Evolutionary conservation across 805 yeast species (phyloP).

Genomic region (Wickerhamomyces bovis): DNA sequence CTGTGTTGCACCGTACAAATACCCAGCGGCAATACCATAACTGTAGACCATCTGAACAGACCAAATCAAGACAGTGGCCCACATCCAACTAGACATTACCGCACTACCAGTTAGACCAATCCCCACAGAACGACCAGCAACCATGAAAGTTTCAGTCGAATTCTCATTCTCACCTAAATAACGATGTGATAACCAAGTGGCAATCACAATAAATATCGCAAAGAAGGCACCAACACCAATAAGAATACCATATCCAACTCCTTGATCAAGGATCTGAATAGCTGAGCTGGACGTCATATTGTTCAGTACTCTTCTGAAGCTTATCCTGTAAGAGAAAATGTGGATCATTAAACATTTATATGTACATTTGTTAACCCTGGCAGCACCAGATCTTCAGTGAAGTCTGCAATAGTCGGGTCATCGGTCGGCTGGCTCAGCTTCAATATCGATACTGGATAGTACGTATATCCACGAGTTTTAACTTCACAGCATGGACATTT

Average conservation of each 20-base stretch:
- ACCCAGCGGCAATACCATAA: constrained; percentile 34
- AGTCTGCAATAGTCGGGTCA: no score
- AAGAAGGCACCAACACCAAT: constrained; percentile 38
- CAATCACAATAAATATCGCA: constrained; percentile 33
- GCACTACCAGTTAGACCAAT: constrained; percentile 36
- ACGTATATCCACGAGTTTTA: no score
- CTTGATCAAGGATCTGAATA: neutral
- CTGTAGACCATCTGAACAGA: constrained; percentile 33
- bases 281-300: neutral
- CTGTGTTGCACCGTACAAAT: constrained; percentile 30
- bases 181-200: constrained; percentile 28
- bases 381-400: no score
- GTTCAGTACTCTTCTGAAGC: no score
- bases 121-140: constrained; percentile 34
- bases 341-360: no score
- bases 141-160: constrained; percentile 34
- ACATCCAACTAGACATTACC: constrained; percentile 40
- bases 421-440: no score
- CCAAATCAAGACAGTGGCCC: constrained; percentile 34
- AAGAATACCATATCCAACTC: constrained; percentile 32
- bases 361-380: no score
- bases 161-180: constrained; percentile 34
- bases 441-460: no score
- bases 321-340: no score
- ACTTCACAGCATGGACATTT: no score